Evolutionary conservation across 345 rosid genomes (phyloP), one percentile per base, ranked within the genome.

Genomic region (Salix purpurea): DNA sequence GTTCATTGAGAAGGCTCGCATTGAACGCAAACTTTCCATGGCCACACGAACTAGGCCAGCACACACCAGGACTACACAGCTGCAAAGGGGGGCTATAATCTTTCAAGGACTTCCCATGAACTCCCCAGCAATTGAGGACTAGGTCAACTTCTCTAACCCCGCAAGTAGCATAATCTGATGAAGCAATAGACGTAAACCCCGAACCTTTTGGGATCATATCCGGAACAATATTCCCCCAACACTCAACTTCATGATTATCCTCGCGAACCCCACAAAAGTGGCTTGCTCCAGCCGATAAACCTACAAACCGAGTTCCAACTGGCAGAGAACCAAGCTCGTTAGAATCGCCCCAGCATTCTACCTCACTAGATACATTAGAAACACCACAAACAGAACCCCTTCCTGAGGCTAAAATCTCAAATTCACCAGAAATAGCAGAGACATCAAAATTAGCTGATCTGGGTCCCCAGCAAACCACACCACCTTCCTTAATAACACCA

Each of bases 401-500:
- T 4, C 90, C 90, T 0, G 97, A 89, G 72, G 97, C 92, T 70
- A 95, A 82, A 68, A 81, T 82, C 13, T 40, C 44, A 66, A 86
- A 91, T 65, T 75, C 69, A 0, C 84, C 88, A 0, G 89, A 84
- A 14, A 77, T 78, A 48, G 74, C 86, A 1, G 85, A 86, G 81
- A 91, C 61, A 42, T 86, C 88, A 28, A 94, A 77, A 70, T 16
- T 68, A 2, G 67, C 50, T 13, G 92, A 85, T 21, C 78, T 83
- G 2, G 99, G 99, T 70, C 99, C 99, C 92, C 97, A 95, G 61
- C 99, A 95, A 74, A 86, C 79, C n/a, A 88, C 12, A 36, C 96
- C 97, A 24, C 94, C 93, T 32, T 84, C 94, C 83, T 91, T 86
- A 44, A 89, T 85, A 30, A 81, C 85, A 26, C 99, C 99, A 78